Evolutionary conservation across 805 yeast species (phyloP).

Genomic region (Starmera dryadoides): DNA sequence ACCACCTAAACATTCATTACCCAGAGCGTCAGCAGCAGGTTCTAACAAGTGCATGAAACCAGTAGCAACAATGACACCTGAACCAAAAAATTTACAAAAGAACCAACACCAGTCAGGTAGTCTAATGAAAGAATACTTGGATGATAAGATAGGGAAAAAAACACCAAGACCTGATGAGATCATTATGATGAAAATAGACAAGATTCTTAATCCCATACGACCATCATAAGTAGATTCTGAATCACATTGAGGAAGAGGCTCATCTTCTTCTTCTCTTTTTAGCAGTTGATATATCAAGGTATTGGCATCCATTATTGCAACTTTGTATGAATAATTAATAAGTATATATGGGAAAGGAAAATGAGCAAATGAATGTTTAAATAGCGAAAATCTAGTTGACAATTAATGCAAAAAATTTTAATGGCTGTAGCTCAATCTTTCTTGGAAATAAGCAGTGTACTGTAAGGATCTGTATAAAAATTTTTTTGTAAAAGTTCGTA

Average conservation of each 20-base stretch:
- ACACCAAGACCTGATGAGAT: slow-evolving; percentile 52
- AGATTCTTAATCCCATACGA: slow-evolving; percentile 35
- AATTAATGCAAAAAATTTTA: too few species aligned
- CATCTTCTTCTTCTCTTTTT: neutral
- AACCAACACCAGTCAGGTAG: slow-evolving; percentile 60
- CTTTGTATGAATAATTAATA: too few species aligned
- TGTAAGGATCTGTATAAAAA: too few species aligned
- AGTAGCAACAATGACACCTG: slow-evolving; percentile 79
- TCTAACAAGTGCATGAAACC: slow-evolving; percentile 69
- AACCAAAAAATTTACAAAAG: slow-evolving; percentile 69
- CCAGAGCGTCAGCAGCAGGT: slow-evolving; percentile 58
- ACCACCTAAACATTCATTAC: slow-evolving; percentile 55
- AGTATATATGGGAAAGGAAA: too few species aligned
- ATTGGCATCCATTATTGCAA: too few species aligned
- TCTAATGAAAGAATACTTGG: slow-evolving; percentile 49
- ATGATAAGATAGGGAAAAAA: slow-evolving; percentile 55
- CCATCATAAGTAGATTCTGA: slow-evolving; percentile 39
- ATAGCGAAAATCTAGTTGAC: too few species aligned
- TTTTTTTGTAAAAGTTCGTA: too few species aligned
- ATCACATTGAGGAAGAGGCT: slow-evolving; percentile 24
- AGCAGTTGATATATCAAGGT: neutral
- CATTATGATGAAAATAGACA: slow-evolving; percentile 56
- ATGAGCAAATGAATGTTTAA: too few species aligned
- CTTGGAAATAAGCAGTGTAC: too few species aligned
- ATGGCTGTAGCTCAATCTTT: too few species aligned